These are phyloP conservation scores for Aspergillus neotritici DNA, from an alignment of 2,329 filamentous ascomycete genomes.

Conservation along the genomic window DNA sequence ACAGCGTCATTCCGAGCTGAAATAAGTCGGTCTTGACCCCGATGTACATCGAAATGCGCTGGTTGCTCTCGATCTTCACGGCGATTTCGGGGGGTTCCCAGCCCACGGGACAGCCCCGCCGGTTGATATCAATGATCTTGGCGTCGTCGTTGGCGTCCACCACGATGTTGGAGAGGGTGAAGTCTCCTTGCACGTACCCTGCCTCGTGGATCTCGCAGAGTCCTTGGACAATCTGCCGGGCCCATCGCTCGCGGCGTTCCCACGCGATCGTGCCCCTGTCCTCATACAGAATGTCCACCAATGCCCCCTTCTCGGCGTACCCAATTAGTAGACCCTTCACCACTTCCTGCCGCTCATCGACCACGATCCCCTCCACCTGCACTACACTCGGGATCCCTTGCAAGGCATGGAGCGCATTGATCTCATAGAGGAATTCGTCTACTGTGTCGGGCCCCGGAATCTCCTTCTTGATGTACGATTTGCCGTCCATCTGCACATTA, in stretches of 20 bases:
- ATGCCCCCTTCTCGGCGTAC: slow-evolving; percentile 76
- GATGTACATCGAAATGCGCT: slow-evolving; percentile 94
- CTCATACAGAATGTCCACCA: slow-evolving; percentile 89
- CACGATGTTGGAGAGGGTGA: slow-evolving; percentile 95
- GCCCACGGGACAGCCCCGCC: slow-evolving; percentile 90
- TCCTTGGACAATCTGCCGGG: slow-evolving; percentile 81
- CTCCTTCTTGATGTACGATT: slow-evolving; percentile 88
- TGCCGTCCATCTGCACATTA: slow-evolving; percentile 68
- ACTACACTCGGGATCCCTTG: slow-evolving; percentile 71
- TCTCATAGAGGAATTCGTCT: slow-evolving; percentile 95
- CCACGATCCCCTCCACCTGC: slow-evolving; percentile 76
- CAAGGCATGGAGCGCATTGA: slow-evolving; percentile 83
- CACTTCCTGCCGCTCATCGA: slow-evolving; percentile 65
- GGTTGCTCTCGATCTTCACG: slow-evolving; percentile 75
- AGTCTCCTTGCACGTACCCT: slow-evolving; percentile 95
- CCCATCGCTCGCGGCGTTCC: slow-evolving; percentile 76
- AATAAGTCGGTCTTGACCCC: slow-evolving; percentile 96
- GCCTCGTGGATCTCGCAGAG: slow-evolving; percentile 90
- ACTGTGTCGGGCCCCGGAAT: slow-evolving; percentile 93
- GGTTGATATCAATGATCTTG: slow-evolving; percentile 97
- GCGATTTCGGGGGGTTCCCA: slow-evolving; percentile 96
- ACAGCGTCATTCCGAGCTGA: slow-evolving; percentile 94
- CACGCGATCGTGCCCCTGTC: slow-evolving; percentile 60
- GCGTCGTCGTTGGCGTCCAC: slow-evolving; percentile 78
- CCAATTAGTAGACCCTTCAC: slow-evolving; percentile 88